Evolutionary conservation across 805 yeast species (phyloP).

Genomic region (Sugiyamaella boreocaroliniensis): DNA sequence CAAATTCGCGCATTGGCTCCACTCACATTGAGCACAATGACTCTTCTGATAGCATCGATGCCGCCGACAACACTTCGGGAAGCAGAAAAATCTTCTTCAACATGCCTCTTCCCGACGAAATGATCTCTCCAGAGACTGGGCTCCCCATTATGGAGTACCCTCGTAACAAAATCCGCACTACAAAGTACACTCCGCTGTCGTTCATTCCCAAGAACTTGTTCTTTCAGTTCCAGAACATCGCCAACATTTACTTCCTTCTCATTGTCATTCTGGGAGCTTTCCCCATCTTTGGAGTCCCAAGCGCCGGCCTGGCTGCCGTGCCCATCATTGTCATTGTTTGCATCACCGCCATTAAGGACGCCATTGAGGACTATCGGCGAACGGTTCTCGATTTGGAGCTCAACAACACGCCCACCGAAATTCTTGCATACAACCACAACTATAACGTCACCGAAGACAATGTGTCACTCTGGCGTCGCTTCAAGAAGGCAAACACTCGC

Average conservation of each 20-base stretch:
- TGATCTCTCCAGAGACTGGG: conserved; percentile 47
- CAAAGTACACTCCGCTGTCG: conserved; percentile 88
- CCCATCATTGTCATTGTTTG: conserved; percentile 74
- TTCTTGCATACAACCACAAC: conserved; percentile 50
- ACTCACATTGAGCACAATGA: not conserved
- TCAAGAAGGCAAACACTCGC: conserved; percentile 53
- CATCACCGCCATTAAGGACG: conserved; percentile 72
- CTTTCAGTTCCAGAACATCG: conserved; percentile 81
- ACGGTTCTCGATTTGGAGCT: conserved; percentile 58
- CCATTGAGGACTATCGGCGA: conserved; percentile 70
- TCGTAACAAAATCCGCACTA: conserved; percentile 90
- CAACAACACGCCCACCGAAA: conserved; percentile 62
- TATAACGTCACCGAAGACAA: conserved; percentile 51
- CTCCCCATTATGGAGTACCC: conserved; percentile 58
- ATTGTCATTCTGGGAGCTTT: conserved; percentile 74
- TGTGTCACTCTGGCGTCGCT: conserved; percentile 59
- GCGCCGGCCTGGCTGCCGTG: conserved; percentile 71
- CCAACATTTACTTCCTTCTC: conserved; percentile 80
- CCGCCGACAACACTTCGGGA: conserved; percentile 3
- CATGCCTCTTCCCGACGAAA: conserved; percentile 42
- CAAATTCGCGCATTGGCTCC: not conserved
- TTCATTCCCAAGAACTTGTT: conserved; percentile 81
- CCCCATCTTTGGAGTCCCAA: conserved; percentile 66
- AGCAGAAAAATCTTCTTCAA: conserved; percentile 44
- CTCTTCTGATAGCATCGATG: conserved; percentile 5